phyloP scores from a whole-genome alignment of 192 early-diverging fungal genomes.

The Helicostylum pulchrum region DNA sequence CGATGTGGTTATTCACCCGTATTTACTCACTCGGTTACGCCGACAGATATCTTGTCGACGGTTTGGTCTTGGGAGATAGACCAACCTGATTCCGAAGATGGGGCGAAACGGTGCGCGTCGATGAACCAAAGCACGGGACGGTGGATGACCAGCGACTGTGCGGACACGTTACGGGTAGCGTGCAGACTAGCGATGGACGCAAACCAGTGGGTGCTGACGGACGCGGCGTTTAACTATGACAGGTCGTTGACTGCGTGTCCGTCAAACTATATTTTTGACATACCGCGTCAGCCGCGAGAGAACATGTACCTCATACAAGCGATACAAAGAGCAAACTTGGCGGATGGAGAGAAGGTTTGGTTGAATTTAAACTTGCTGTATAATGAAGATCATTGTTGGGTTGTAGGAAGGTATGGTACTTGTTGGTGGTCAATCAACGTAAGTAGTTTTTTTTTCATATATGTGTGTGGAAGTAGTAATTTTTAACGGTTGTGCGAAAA shows the following conservation, averaged over 20 bases:
- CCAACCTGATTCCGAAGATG: neutral
- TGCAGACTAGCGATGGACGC: constrained; percentile 17
- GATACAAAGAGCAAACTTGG: neutral
- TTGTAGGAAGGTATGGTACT: constrained; percentile 17
- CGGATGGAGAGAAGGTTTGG: constrained; percentile 14
- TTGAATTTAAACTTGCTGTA: constrained; percentile 22
- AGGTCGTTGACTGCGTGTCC: constrained; percentile 14
- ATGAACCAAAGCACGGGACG: constrained; percentile 23
- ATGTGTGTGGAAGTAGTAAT: neutral
- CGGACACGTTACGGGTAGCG: constrained; percentile 11
- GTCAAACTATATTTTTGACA: constrained; percentile 18
- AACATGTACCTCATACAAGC: constrained; percentile 10
- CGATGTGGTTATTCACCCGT: constrained; percentile 21
- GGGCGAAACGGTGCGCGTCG: constrained; percentile 12
- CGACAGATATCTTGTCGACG: constrained; percentile 9
- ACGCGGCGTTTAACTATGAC: constrained; percentile 15
- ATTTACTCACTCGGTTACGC: constrained; percentile 1
- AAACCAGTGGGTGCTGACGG: constrained; percentile 24
- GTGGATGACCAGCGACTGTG: constrained; percentile 23
- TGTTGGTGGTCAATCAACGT: constrained; percentile 30
- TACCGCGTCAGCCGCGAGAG: constrained; percentile 11
- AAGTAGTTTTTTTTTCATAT: constrained; percentile 4
- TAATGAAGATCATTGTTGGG: constrained; percentile 25
- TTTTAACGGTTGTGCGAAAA: neutral
- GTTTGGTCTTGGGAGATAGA: constrained; percentile 36